phyloP scores from a whole-genome alignment of 192 early-diverging fungal species.

The Coemansia sp. region DNA sequence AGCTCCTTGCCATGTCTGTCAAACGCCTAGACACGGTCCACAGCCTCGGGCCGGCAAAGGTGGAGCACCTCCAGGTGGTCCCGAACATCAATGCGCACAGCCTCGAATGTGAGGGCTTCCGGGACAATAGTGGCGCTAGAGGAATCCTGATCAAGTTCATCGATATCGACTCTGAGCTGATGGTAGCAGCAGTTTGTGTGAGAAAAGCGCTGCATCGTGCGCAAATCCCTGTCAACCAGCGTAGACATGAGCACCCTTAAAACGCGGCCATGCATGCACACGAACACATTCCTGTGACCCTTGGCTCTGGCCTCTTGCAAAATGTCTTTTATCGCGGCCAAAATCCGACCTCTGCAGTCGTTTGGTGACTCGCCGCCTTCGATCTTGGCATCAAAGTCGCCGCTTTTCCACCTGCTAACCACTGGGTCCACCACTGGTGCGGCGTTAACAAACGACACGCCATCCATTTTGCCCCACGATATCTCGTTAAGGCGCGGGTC shows the following conservation, averaged over 20 bases:
- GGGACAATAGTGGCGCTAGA: conserved; percentile 1
- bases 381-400: conserved; percentile 37
- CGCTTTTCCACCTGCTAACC: conserved; percentile 11
- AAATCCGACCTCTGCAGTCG: conserved; percentile 24
- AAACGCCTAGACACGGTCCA: not conserved
- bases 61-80: conserved; percentile 23
- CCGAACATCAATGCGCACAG: conserved; percentile 26
- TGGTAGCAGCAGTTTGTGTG: conserved; percentile 48
- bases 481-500: conserved; percentile 45
- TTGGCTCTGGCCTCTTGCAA: conserved; percentile 7
- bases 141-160: not conserved
- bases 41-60: not conserved
- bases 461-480: conserved; percentile 43
- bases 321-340: conserved; percentile 23
- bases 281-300: conserved; percentile 9
- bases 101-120: conserved; percentile 18
- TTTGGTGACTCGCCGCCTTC: conserved; percentile 37
- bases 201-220: conserved; percentile 23
- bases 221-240: conserved; percentile 34
- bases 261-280: conserved; percentile 44
- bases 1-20: no score
- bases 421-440: conserved; percentile 8
- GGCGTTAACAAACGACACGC: conserved; percentile 10
- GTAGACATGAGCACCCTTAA: conserved; percentile 43
- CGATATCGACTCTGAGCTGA: conserved; percentile 25